Conservation (phyloP, 208 protist species). For the Acanthamoeba lenticulata region DNA sequence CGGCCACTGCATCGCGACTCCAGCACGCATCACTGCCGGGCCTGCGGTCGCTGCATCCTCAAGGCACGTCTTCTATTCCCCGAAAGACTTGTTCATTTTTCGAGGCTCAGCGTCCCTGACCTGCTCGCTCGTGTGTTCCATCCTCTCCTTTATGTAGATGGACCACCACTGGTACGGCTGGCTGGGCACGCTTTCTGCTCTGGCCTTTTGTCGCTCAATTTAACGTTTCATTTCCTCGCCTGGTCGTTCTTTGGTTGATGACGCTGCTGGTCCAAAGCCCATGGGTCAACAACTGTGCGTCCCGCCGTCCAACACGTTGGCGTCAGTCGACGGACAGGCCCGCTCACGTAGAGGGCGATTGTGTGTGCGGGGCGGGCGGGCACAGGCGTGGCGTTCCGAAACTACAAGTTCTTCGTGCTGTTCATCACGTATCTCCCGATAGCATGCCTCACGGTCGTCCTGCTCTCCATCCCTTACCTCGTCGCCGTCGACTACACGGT, state of each 20-base stretch:
- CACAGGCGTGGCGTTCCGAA: constrained; percentile 44
- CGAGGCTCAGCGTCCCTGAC: background rate
- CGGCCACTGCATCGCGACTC: background rate
- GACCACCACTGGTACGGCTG: background rate
- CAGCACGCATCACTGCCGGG: constrained; percentile 28
- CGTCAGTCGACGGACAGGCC: too few relatives aligned
- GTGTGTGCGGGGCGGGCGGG: too few relatives aligned
- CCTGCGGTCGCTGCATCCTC: background rate
- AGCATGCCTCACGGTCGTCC: background rate
- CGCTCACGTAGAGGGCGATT: too few relatives aligned
- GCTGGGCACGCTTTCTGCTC: background rate
- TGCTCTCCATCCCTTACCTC: constrained; percentile 43
- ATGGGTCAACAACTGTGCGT: constrained; percentile 67
- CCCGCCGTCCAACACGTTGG: background rate
- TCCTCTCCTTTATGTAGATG: background rate
- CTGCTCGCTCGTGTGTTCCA: background rate
- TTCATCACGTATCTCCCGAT: constrained; percentile 65
- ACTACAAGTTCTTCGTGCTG: constrained; percentile 70
- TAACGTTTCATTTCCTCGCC: background rate
- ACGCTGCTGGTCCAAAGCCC: constrained; percentile 7
- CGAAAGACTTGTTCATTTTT: background rate
- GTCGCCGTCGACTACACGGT: constrained; percentile 27
- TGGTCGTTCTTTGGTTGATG: background rate
- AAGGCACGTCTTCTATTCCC: background rate
- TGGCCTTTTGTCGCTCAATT: too few relatives aligned